Base-by-base conservation (phyloP, 306 rosid species). In the Ochetophila trinervis region DNA sequence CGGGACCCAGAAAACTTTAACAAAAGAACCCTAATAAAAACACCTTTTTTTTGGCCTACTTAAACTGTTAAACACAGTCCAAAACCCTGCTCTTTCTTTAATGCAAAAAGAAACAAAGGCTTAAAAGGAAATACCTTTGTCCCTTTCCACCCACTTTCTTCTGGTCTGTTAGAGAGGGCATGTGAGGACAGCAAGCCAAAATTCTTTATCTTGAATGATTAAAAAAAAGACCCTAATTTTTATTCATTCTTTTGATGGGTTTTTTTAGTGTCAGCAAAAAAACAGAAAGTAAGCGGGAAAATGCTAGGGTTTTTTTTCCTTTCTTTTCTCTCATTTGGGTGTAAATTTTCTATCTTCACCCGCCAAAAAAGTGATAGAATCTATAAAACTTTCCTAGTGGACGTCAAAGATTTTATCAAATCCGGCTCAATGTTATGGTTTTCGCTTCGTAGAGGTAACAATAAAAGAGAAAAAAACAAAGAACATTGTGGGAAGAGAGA, bases 361-460 rank as follows among this genome's bases (percentile, higher is more conserved):
- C 91, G 94, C 95, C 91, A 87, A 78, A 70, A 61, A 70, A 50
- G 62, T 22, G 34, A 57, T 14, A 53, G 87, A 79, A 77, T 85
- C 89, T 74, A 42, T n/a, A 10, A 49, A 57, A 52, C 60, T 78
- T 68, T 64, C 83, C 83, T 83, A 63, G 96, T 83, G 96, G 91
- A 90, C 89, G 83, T 81, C 81, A 90, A 83, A 83, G 74, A 74
- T 76, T 81, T n/a, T 85, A 81, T 87, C 67, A 83, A 87, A 85
- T 83, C 57, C 68, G 75, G 83, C 79, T 80, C 55, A 74, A 79
- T 66, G 65, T 36, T 27, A 57, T 63, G 57, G 59, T 47, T 36
- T 62, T 60, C 30, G 1, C 27, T 36, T 60, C 18, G 8, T 36
- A 22, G 22, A 12, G 24, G 8, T 2, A 13, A 40, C 20, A 50